These are phyloP conservation scores for Phytophthora chlamydospora DNA, from an alignment of 352 stramenopile genomes.

Conservation along the genomic window DNA sequence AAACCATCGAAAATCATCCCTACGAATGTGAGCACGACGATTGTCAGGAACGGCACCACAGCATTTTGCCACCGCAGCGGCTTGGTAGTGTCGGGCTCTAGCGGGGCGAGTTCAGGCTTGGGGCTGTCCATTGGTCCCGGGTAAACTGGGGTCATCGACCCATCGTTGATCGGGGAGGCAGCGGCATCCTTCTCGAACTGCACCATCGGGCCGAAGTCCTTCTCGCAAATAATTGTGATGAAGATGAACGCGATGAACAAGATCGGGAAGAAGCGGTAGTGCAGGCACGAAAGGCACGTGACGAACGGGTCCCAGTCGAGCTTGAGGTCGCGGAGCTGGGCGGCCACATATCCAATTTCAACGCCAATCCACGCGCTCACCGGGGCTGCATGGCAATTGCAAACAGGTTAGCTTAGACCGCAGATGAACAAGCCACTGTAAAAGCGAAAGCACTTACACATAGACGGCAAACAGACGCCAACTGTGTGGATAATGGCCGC, in stretches of 20 bases:
- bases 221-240: slow-evolving; percentile 90
- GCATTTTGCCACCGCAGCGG: slow-evolving; percentile 87
- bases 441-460: slow-evolving; percentile 53
- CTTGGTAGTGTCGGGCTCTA: slow-evolving; percentile 76
- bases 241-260: slow-evolving; percentile 91
- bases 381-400: slow-evolving; percentile 47
- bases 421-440: slow-evolving; percentile 1
- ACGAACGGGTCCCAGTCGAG: slow-evolving; percentile 90
- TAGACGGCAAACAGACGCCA: slow-evolving; percentile 86
- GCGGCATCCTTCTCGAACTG: slow-evolving; percentile 86
- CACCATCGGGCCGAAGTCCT: slow-evolving; percentile 89
- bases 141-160: slow-evolving; percentile 62
- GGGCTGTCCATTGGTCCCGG: slow-evolving; percentile 76
- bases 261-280: slow-evolving; percentile 90
- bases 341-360: slow-evolving; percentile 88
- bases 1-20: slow-evolving; percentile 90
- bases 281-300: slow-evolving; percentile 81
- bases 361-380: slow-evolving; percentile 92
- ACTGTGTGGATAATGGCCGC: slow-evolving; percentile 90
- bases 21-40: slow-evolving; percentile 85
- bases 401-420: slow-evolving; percentile 1
- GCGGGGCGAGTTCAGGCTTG: slow-evolving; percentile 60
- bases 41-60: slow-evolving; percentile 81
- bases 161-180: slow-evolving; percentile 69
- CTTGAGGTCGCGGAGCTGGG: slow-evolving; percentile 73